Percentiles rank a stretch among this genome's conserved stretches.
Evolutionary conservation across 176 grass and related monocot species (phyloP).

Genomic region (Aegilops bicornis): DNA sequence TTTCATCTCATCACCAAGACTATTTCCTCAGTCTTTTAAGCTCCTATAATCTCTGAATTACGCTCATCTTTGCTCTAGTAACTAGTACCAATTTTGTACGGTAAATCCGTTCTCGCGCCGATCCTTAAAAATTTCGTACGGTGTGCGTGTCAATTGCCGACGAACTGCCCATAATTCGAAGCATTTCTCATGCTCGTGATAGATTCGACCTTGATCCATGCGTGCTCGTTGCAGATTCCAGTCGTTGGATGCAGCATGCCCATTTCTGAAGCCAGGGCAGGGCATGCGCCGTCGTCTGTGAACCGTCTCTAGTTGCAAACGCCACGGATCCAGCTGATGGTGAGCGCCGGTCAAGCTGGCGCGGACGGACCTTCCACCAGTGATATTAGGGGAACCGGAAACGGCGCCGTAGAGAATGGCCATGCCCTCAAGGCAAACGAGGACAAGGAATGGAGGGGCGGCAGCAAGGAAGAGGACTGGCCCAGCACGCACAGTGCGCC

Average conservation of each 20-base stretch:
- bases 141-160: background rate
- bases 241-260: slow-evolving; percentile 30
- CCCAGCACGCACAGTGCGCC: slow-evolving; percentile 18
- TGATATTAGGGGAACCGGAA: slow-evolving; percentile 19
- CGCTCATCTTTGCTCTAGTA: background rate
- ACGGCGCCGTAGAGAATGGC: slow-evolving; percentile 29
- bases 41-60: background rate
- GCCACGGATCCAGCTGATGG: slow-evolving; percentile 62
- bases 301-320: slow-evolving; percentile 15
- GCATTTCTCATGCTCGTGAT: slow-evolving; percentile 15
- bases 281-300: slow-evolving; percentile 29
- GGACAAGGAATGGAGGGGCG: slow-evolving; percentile 45
- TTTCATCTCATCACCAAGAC: background rate
- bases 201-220: slow-evolving; percentile 7
- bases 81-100: background rate
- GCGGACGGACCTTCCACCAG: slow-evolving; percentile 27
- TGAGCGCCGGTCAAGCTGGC: slow-evolving; percentile 40
- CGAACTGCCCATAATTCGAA: background rate
- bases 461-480: slow-evolving; percentile 30
- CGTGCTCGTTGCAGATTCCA: slow-evolving; percentile 29
- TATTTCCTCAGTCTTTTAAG: background rate
- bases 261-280: slow-evolving; percentile 32
- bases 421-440: slow-evolving; percentile 24
- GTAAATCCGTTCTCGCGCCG: background rate
- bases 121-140: background rate